Conservation (phyloP, 352 stramenopile species). For the Phytophthora constricta region DNA sequence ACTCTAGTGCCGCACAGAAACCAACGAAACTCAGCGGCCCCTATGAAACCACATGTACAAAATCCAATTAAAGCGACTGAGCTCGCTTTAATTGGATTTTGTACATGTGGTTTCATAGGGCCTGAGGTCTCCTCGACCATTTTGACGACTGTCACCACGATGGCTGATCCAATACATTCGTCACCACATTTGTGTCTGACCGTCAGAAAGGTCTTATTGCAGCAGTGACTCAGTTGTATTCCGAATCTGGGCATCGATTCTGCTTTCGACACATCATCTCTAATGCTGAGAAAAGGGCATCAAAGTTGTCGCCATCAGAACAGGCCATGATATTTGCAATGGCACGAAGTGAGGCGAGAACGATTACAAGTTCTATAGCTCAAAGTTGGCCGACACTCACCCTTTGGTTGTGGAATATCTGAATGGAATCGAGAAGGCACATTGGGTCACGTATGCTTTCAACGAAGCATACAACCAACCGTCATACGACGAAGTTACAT, state of each 20-base stretch:
- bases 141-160: not conserved
- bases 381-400: not conserved
- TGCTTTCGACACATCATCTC: conserved; percentile 13
- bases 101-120: no score
- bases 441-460: conserved; percentile 10
- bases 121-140: no score
- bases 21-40: no score
- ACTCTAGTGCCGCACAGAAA: no score
- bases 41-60: not conserved
- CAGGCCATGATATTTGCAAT: conserved; percentile 3
- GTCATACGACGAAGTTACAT: conserved; percentile 13
- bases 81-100: no score
- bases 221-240: conserved; percentile 1
- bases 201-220: conserved; percentile 10
- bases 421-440: conserved; percentile 3
- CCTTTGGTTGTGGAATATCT: not conserved
- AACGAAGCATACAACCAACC: conserved; percentile 3
- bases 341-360: not conserved
- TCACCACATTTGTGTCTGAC: not conserved
- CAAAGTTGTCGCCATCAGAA: not conserved
- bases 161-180: no score
- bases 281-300: conserved; percentile 1
- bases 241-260: not conserved
- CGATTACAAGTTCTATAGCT: conserved; percentile 12
- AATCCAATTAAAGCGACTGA: no score